These are phyloP conservation scores for Suhomyces choctaworum DNA, from an alignment of 1,139 yeast genomes.

Conservation along the genomic window DNA sequence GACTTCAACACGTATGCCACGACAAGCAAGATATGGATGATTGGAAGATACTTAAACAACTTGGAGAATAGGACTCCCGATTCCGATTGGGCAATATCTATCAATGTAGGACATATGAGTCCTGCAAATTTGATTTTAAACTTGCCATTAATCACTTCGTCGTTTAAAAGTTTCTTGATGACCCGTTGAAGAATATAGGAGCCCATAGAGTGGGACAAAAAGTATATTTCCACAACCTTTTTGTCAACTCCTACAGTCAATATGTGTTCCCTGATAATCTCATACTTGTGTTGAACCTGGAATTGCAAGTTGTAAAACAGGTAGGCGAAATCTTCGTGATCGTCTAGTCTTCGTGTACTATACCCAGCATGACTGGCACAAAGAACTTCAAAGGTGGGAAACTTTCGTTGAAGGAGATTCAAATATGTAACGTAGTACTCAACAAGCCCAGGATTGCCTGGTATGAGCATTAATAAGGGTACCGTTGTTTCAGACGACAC, in stretches of 20 bases:
- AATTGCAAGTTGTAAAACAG: slow-evolving; percentile 41
- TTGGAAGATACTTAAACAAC: slow-evolving; percentile 34
- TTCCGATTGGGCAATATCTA: slow-evolving; percentile 52
- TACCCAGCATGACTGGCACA: slow-evolving; percentile 61
- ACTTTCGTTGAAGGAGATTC: slow-evolving; percentile 38
- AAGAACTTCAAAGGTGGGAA: slow-evolving; percentile 49
- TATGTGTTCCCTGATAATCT: slow-evolving; percentile 36
- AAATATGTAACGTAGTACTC: slow-evolving; percentile 58
- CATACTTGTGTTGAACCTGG: slow-evolving; percentile 52
- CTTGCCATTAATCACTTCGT: slow-evolving; percentile 20
- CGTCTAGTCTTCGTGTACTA: slow-evolving; percentile 29
- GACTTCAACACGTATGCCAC: slow-evolving; percentile 23
- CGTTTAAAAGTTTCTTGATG: slow-evolving; percentile 27
- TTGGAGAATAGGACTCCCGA: slow-evolving; percentile 46
- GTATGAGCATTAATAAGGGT: slow-evolving; percentile 47
- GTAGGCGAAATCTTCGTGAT: slow-evolving; percentile 8
- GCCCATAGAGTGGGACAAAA: slow-evolving; percentile 66
- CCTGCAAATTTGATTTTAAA: slow-evolving; percentile 48
- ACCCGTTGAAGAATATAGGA: slow-evolving; percentile 56
- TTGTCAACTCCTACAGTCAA: slow-evolving; percentile 14
- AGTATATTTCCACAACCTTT: slow-evolving; percentile 35
- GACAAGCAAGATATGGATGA: slow-evolving; percentile 27
- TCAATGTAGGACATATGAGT: slow-evolving; percentile 62
- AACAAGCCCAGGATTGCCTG: slow-evolving; percentile 70
- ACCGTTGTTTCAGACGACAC: slow-evolving; percentile 3